A percentile compares a stretch with the other conserved stretches of the same genome.
These are phyloP conservation scores for Lichtheimia ornata DNA, from an alignment of 371 early-diverging fungal genomes.

Conservation along the genomic window DNA sequence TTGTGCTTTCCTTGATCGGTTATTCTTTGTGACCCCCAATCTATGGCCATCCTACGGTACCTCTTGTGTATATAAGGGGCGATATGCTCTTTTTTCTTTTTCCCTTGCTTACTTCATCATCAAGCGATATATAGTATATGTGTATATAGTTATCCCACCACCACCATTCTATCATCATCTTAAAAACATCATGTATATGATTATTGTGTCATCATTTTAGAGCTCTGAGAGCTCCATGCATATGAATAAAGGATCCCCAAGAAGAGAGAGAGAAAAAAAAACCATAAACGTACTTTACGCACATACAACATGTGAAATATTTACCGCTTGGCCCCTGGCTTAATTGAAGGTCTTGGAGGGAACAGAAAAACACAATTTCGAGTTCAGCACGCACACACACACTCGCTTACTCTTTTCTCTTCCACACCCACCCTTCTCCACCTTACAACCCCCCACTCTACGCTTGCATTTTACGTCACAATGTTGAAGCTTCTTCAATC, in stretches of 20 bases:
- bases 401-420: background rate
- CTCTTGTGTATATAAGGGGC: too few relatives aligned
- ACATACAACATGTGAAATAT: background rate
- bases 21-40: background rate
- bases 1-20: background rate
- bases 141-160: conserved; percentile 1
- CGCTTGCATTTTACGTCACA: conserved; percentile 4
- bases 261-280: background rate
- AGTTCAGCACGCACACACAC: background rate
- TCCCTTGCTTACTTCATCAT: too few relatives aligned
- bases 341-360: background rate
- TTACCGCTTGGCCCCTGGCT: background rate
- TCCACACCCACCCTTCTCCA: conserved; percentile 5
- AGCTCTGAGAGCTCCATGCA: background rate
- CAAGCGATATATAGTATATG: background rate
- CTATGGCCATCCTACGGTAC: background rate
- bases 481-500: conserved; percentile 29
- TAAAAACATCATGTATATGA: background rate
- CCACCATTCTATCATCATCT: background rate
- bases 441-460: conserved; percentile 10
- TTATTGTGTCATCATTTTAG: background rate
- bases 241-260: background rate
- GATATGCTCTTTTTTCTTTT: too few relatives aligned
- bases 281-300: too few relatives aligned
- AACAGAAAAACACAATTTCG: background rate